Conservation (phyloP, 2,329 filamentous ascomycete species). For the Zymoseptoria pseudotritici region DNA sequence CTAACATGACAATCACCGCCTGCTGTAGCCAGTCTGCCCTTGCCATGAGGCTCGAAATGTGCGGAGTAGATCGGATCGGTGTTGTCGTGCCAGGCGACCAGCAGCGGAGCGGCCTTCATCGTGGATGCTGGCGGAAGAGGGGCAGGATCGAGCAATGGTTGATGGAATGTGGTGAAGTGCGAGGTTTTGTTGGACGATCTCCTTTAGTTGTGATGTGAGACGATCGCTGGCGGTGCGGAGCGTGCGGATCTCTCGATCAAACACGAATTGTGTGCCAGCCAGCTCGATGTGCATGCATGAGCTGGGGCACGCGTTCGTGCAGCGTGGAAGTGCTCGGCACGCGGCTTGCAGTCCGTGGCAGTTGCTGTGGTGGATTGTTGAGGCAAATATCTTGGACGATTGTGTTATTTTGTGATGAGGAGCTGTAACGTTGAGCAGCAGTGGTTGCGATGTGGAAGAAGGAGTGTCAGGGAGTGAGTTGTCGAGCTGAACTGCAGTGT, state of each 20-base stretch:
- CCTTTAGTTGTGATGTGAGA: not conserved
- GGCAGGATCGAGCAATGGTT: not conserved
- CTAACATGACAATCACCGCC: conserved; percentile 96
- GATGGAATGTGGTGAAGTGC: not conserved
- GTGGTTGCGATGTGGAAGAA: not conserved
- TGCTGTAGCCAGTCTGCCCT: conserved; percentile 83
- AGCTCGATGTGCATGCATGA: not conserved
- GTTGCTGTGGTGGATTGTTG: not conserved
- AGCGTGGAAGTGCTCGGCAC: not conserved
- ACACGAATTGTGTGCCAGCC: not conserved
- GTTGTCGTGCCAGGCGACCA: conserved; percentile 98
- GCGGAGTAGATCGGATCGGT: conserved; percentile 95
- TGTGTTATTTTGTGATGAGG: not conserved
- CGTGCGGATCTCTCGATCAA: not conserved
- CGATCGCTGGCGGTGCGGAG: not conserved
- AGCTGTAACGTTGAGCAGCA: not conserved
- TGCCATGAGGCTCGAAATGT: conserved; percentile 89
- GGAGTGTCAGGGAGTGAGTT: not conserved
- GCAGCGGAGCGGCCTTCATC: conserved; percentile 94
- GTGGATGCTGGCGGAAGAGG: conserved; percentile 6
- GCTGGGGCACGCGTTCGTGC: not conserved
- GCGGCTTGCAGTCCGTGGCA: not conserved
- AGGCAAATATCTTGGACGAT: not conserved
- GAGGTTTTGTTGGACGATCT: not conserved
- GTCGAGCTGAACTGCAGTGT: not conserved